Evolutionary conservation across 139 green algal species (phyloP).

Genomic region (Chlorella sp.): DNA sequence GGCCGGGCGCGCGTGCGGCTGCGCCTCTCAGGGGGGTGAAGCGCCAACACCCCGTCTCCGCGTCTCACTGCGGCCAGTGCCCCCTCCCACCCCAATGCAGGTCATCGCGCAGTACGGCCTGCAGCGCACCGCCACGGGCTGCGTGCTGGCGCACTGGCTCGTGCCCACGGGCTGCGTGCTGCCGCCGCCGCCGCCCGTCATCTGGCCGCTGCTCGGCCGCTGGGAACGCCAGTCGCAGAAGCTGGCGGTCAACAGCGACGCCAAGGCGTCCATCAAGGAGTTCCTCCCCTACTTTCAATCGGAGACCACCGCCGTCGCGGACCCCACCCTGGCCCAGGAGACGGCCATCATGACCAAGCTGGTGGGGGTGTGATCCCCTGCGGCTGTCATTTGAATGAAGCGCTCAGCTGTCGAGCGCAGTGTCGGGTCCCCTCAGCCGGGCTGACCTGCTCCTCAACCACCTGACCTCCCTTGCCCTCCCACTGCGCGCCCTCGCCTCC

Average conservation of each 20-base stretch:
- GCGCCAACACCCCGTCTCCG: too few relatives aligned
- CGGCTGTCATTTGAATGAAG: too few relatives aligned
- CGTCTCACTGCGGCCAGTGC: background rate
- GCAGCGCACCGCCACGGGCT: background rate
- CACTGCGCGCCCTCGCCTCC: too few relatives aligned
- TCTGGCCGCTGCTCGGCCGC: slow-evolving; percentile 18
- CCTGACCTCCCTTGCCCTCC: too few relatives aligned
- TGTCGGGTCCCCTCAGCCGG: too few relatives aligned
- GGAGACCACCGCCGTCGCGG: slow-evolving; percentile 1
- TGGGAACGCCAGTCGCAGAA: slow-evolving; percentile 32
- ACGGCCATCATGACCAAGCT: slow-evolving; percentile 21
- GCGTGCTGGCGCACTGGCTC: slow-evolving; percentile 19
- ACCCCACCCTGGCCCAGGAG: slow-evolving; percentile 28
- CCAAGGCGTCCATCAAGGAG: slow-evolving; percentile 3
- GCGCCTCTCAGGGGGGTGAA: background rate
- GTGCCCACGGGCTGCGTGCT: slow-evolving; percentile 26
- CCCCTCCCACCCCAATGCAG: too few relatives aligned
- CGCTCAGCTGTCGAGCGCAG: background rate
- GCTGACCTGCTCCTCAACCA: too few relatives aligned
- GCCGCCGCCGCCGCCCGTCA: slow-evolving; percentile 17
- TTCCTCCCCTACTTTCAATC: slow-evolving; percentile 33
- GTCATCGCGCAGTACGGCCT: background rate
- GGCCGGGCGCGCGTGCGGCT: background rate
- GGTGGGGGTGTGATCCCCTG: background rate
- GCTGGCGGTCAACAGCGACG: slow-evolving; percentile 1